A percentile compares a stretch with the other conserved stretches of the same genome.
These are phyloP conservation scores for Cystoisospora suis DNA, from an alignment of 169 alveolate species.

Conservation along the genomic window DNA sequence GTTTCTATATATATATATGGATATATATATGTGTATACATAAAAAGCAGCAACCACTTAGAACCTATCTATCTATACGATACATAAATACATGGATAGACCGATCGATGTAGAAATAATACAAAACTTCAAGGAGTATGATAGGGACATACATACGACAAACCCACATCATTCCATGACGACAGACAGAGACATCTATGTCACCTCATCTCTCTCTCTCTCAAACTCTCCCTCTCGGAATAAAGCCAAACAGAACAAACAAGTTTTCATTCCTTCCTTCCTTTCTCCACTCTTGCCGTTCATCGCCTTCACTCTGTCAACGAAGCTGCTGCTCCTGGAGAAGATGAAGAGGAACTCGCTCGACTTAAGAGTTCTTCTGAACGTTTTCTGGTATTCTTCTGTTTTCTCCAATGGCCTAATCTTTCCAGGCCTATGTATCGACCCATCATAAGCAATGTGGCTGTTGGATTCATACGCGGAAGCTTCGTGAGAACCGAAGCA, in stretches of 20 bases:
- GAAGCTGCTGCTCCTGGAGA: not conserved
- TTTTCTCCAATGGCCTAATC: not conserved
- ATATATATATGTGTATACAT: not conserved
- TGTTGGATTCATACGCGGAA: constrained; percentile 54
- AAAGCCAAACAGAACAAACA: no score
- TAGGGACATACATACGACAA: no score
- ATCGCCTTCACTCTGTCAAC: not conserved
- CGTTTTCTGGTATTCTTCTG: not conserved
- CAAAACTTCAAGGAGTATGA: no score
- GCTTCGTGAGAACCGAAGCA: not conserved
- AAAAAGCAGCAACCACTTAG: not conserved
- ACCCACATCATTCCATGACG: no score
- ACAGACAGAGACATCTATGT: no score
- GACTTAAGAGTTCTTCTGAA: not conserved
- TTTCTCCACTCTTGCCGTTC: no score
- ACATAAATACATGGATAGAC: not conserved
- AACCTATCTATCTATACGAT: not conserved
- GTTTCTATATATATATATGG: not conserved
- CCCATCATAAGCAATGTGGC: constrained; percentile 50
- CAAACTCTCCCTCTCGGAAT: no score
- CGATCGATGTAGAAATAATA: not conserved
- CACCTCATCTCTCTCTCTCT: no score
- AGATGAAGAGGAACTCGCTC: not conserved
- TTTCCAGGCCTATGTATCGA: constrained; percentile 32
- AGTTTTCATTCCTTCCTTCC: no score